phyloP scores from a whole-genome alignment of 331 rosid genomes.

The Ulmus americana region DNA sequence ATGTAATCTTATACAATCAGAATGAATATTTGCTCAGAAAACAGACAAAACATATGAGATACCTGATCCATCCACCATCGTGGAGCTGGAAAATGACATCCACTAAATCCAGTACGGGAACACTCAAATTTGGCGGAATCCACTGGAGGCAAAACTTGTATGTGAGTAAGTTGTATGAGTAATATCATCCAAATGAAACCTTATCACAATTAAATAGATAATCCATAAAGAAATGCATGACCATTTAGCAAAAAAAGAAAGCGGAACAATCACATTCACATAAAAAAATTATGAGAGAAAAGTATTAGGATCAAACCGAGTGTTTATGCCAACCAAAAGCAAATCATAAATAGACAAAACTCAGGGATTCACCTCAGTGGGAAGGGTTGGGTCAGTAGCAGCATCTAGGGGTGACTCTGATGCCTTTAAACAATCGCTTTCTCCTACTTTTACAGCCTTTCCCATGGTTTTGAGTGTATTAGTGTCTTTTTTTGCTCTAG shows the following conservation, averaged over 20 bases:
- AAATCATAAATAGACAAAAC: conserved; percentile 9
- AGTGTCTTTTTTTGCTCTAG: conserved; percentile 35
- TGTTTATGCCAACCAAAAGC: conserved; percentile 1
- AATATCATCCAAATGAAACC: neutral
- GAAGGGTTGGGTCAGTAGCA: conserved; percentile 55
- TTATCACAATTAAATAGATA: neutral
- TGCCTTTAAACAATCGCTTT: conserved; percentile 25
- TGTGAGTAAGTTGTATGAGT: conserved; percentile 2
- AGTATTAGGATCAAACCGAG: neutral
- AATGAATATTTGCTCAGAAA: conserved; percentile 6
- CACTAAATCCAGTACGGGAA: conserved; percentile 80
- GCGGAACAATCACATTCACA: neutral
- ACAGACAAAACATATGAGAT: conserved; percentile 18
- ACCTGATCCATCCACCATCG: conserved; percentile 99
- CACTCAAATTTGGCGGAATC: conserved; percentile 93
- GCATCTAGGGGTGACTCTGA: conserved; percentile 50
- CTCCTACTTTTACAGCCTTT: conserved; percentile 42
- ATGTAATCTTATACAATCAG: conserved; percentile 11
- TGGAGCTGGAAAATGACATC: conserved; percentile 93
- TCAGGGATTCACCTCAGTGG: conserved; percentile 64
- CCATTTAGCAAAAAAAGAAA: neutral
- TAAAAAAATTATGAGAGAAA: neutral
- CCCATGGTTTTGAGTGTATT: conserved; percentile 37
- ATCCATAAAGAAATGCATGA: too few species aligned
- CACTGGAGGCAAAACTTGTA: conserved; percentile 54